Conservation (phyloP, 345 rosid species). For the Eutrema heterophyllum region DNA sequence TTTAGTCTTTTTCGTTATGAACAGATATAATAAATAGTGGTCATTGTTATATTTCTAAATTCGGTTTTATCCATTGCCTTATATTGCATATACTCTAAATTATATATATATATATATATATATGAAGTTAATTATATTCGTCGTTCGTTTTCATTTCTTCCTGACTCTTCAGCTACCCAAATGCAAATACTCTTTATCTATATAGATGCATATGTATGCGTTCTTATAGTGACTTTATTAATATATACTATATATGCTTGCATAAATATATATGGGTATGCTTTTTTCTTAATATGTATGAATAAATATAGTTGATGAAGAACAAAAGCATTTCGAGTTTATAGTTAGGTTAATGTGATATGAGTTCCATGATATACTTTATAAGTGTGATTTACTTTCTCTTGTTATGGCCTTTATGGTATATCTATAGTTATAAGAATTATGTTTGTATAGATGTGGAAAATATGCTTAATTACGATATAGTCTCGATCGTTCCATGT, state of each 20-base stretch:
- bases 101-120: not conserved
- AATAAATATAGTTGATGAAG: not conserved
- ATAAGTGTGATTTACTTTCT: not conserved
- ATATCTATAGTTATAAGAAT: not conserved
- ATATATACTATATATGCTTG: not conserved
- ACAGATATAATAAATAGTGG: too few species aligned
- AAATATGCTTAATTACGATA: not conserved
- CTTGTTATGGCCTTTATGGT: not conserved
- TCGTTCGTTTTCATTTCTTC: not conserved
- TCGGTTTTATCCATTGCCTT: too few species aligned
- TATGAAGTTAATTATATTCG: not conserved
- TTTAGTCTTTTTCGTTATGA: too few species aligned
- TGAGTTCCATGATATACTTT: not conserved
- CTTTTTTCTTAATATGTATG: not conserved
- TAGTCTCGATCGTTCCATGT: constrained; percentile 28
- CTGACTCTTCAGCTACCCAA: constrained; percentile 26
- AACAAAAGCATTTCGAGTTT: not conserved
- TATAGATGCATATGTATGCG: not conserved
- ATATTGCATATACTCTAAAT: too few species aligned
- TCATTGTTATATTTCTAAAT: too few species aligned
- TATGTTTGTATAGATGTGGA: not conserved
- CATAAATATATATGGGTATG: not conserved
- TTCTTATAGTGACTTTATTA: not conserved
- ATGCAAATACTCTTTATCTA: constrained; percentile 5
- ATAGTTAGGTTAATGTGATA: not conserved